Conservation (phyloP, 371 early-diverging fungal genomes). For the Mortierella sp. region DNA sequence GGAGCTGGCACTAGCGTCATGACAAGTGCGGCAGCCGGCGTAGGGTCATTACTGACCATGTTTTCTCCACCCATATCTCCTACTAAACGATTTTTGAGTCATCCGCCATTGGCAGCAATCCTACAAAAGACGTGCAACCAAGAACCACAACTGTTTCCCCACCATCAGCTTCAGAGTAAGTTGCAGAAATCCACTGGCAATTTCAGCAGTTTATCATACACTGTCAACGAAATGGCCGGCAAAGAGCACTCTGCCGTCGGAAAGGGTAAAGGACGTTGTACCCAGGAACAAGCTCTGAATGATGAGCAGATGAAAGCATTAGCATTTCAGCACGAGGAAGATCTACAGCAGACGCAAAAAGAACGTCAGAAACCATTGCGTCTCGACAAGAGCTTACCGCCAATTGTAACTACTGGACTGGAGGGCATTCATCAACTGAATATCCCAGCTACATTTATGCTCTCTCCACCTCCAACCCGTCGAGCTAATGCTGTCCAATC, state of each 20-base stretch:
- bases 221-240: background rate
- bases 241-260: background rate
- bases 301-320: background rate
- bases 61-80: constrained; percentile 39
- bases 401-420: constrained; percentile 2
- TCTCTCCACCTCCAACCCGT: constrained; percentile 21
- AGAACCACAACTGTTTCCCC: constrained; percentile 15
- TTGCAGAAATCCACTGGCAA: background rate
- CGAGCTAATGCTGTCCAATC: constrained; percentile 1
- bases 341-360: background rate
- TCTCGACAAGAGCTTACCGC: constrained; percentile 13
- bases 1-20: constrained; percentile 3
- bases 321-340: background rate
- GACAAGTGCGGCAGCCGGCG: background rate
- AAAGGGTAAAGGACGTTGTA: constrained; percentile 1
- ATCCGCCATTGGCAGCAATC: background rate
- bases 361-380: background rate
- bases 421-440: background rate
- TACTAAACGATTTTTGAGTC: background rate
- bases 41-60: constrained; percentile 20
- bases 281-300: background rate
- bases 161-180: constrained; percentile 21
- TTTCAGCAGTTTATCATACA: too few species aligned
- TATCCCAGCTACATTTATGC: background rate
- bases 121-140: constrained; percentile 9